Evolutionary conservation across 371 early-diverging fungal genomes (phyloP).

Genomic region (Rhizopus arrhizus): DNA sequence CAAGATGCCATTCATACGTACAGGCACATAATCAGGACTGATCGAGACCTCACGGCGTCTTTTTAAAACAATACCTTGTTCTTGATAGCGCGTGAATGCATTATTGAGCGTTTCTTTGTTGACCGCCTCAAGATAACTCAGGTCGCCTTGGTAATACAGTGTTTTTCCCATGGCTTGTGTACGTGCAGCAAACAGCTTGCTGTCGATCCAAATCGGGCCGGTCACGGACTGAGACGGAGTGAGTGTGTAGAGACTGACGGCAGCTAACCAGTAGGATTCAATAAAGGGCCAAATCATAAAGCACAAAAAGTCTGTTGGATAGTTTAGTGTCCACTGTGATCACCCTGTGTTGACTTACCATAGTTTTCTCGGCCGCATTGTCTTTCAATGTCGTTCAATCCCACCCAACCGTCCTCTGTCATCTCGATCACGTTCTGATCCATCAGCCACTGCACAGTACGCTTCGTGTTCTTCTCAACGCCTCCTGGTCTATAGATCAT

Average conservation of each 20-base stretch:
- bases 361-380: constrained; percentile 82
- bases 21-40: constrained; percentile 61
- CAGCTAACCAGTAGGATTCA: constrained; percentile 87
- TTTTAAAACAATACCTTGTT: constrained; percentile 68
- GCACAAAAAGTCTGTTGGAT: constrained; percentile 74
- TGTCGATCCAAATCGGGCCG: constrained; percentile 67
- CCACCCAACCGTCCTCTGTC: constrained; percentile 59
- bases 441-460: constrained; percentile 66
- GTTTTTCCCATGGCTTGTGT: constrained; percentile 82
- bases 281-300: constrained; percentile 90
- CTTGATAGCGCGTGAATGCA: constrained; percentile 70
- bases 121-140: constrained; percentile 80
- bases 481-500: constrained; percentile 86
- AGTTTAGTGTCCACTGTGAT: background rate
- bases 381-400: constrained; percentile 67
- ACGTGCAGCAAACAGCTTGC: constrained; percentile 66
- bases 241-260: constrained; percentile 64
- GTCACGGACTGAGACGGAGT: constrained; percentile 40
- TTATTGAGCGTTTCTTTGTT: constrained; percentile 86
- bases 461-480: constrained; percentile 69
- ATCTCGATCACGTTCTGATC: constrained; percentile 63
- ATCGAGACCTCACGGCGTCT: constrained; percentile 57
- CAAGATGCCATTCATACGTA: constrained; percentile 54
- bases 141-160: constrained; percentile 80
- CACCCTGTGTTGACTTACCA: constrained; percentile 40